Evolutionary conservation across 192 early-diverging fungal species (phyloP), one percentile per base, ranked within the genome.

Genomic region (Backusella tuberculispora): DNA sequence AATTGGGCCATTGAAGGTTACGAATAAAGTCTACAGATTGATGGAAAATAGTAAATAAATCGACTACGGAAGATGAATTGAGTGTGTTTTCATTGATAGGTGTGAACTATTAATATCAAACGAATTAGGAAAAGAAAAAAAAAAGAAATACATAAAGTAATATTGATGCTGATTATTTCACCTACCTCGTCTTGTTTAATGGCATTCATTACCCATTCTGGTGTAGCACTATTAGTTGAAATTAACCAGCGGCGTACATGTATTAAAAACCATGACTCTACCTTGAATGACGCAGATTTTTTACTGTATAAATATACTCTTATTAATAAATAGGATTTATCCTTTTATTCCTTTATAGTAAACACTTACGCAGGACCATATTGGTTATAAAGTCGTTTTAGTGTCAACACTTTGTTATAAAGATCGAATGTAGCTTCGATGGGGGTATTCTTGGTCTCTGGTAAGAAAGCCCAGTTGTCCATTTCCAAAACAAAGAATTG

Each of bases 21-120:
- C 88, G 87, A 12, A 95, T 75, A 74, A 92, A 95, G 14, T 88
- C 85, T 43, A 94, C 72, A 1, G 91, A 89, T 65, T 88, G 85
- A 74, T 93, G 86, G 80, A 94, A 94, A 67, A 88, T 88, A 12
- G 88, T 88, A 80, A 95, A 96, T 15, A 96, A 70, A 78, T 96
- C 93, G 10, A 91, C 83, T 41, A 95, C 89, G 1, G 94, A 95
- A 3, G 92, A 89, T 5, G 94, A 95, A 79, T 92, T 85, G 26
- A 87, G 68, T 65, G 85, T 78, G 67, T 73, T 78, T 37, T 84
- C 69, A 77, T 85, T 85, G 50, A 85, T 78, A 70, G 85, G 80
- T 78, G 83, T 78, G 63, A 91, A 91, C 85, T 90, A 65, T 19
- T 43, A 4, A 43, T 43, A 43, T 5, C 0, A 5, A 21, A 41